Evolutionary conservation across 2,329 filamentous ascomycete species (phyloP).

Genomic region (Alternaria conjuncta): DNA sequence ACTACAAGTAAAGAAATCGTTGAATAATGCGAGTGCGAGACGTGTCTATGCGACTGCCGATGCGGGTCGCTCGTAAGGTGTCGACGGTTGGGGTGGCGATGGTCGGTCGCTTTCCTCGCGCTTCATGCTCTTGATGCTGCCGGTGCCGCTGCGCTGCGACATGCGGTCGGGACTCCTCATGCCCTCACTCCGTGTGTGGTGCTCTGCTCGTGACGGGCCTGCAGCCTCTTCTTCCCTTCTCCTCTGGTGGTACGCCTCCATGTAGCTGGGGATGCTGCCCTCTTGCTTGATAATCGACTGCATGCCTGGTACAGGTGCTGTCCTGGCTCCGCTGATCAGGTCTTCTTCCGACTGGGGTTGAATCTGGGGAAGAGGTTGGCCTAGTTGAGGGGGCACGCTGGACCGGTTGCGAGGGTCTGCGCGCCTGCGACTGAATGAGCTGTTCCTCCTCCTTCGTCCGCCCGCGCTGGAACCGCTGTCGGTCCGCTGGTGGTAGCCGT

Average conservation of each 20-base stretch:
- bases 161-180: slow-evolving; percentile 42
- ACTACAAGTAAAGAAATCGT: slow-evolving; percentile 4
- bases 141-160: slow-evolving; percentile 43
- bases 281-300: slow-evolving; percentile 40
- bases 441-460: slow-evolving; percentile 35
- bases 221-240: slow-evolving; percentile 37
- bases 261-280: slow-evolving; percentile 33
- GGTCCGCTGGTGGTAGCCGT: slow-evolving; percentile 43
- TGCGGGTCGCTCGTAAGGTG: slow-evolving; percentile 14
- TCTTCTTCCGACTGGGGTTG: slow-evolving; percentile 42
- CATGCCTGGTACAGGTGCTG: slow-evolving; percentile 40
- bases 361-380: slow-evolving; percentile 41
- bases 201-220: slow-evolving; percentile 26
- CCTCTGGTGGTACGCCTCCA: slow-evolving; percentile 41
- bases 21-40: not conserved
- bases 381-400: slow-evolving; percentile 46
- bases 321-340: slow-evolving; percentile 44
- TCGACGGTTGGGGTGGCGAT: slow-evolving; percentile 23
- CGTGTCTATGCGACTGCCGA: slow-evolving; percentile 8
- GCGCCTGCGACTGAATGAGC: slow-evolving; percentile 44
- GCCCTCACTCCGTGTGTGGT: slow-evolving; percentile 36
- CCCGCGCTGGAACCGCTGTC: slow-evolving; percentile 42
- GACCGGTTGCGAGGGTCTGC: slow-evolving; percentile 40
- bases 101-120: slow-evolving; percentile 37
- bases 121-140: slow-evolving; percentile 45